These are phyloP conservation scores for Ricinus communis DNA, from an alignment of 345 rosid genomes.

Conservation along the genomic window DNA sequence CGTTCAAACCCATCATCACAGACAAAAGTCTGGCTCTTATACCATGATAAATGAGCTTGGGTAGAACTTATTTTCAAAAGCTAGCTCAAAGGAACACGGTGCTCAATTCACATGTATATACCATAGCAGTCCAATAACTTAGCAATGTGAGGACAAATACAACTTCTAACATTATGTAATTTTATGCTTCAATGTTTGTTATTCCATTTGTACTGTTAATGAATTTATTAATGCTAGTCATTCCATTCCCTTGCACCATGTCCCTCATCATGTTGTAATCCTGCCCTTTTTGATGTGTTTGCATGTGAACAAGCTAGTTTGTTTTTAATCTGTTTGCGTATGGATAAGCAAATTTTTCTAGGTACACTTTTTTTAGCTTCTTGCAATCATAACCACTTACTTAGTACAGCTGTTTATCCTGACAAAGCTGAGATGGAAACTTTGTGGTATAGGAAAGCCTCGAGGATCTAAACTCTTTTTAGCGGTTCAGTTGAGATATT, in stretches of 20 bases:
- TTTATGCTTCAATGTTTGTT: neutral
- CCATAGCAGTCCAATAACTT: too few species aligned
- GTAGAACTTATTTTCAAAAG: too few species aligned
- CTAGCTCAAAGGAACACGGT: too few species aligned
- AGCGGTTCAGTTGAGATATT: neutral
- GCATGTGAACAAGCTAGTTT: neutral
- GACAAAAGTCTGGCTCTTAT: too few species aligned
- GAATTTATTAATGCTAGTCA: neutral
- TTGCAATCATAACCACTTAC: neutral
- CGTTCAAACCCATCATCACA: too few species aligned
- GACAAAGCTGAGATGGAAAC: neutral
- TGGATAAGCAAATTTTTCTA: neutral
- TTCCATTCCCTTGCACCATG: neutral
- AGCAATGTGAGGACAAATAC: too few species aligned
- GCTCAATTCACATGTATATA: too few species aligned
- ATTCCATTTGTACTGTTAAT: neutral
- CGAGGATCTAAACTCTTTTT: neutral
- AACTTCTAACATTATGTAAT: neutral
- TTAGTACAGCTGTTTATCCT: neutral
- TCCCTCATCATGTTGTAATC: neutral
- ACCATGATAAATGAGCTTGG: too few species aligned
- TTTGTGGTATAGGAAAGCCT: neutral
- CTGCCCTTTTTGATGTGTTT: too few species aligned
- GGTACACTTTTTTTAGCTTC: slow-evolving; percentile 1
- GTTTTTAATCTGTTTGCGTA: too few species aligned